phyloP scores from a whole-genome alignment of 305 asterid species.

The Vinca major region DNA sequence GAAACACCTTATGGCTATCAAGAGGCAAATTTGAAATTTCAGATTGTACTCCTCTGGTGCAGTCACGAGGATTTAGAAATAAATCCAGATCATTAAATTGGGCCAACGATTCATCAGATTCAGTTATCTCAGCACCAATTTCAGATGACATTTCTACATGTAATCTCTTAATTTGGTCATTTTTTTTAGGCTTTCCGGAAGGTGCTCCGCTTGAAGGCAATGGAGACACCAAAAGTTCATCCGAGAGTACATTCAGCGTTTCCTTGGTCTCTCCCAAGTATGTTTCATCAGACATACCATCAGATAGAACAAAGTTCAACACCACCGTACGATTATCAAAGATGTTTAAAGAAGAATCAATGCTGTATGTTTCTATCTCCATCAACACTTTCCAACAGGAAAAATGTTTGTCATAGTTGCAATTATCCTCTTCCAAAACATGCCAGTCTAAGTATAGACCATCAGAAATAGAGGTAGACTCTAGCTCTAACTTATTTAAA shows the following conservation, averaged over 20 bases:
- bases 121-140: slow-evolving; percentile 29
- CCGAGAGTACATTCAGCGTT: slow-evolving; percentile 30
- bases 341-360: slow-evolving; percentile 31
- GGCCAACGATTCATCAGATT: slow-evolving; percentile 50
- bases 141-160: slow-evolving; percentile 30
- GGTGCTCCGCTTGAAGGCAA: slow-evolving; percentile 30
- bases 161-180: slow-evolving; percentile 22
- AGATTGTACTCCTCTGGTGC: slow-evolving; percentile 29
- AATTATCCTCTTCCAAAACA: slow-evolving; percentile 53
- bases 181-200: slow-evolving; percentile 31
- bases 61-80: slow-evolving; percentile 48
- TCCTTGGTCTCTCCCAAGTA: slow-evolving; percentile 37
- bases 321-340: slow-evolving; percentile 36
- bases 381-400: slow-evolving; percentile 37
- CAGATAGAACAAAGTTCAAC: slow-evolving; percentile 55
- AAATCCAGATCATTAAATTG: slow-evolving; percentile 47
- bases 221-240: slow-evolving; percentile 23
- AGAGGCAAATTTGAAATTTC: slow-evolving; percentile 30
- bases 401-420: slow-evolving; percentile 32
- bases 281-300: slow-evolving; percentile 29
- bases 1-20: slow-evolving; percentile 22
- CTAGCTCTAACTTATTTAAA: slow-evolving; percentile 47
- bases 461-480: slow-evolving; percentile 63
- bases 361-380: slow-evolving; percentile 45
- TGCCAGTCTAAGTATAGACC: slow-evolving; percentile 83